Evolutionary conservation across 2,329 filamentous ascomycete species (phyloP), one percentile per base, ranked within the genome.

Genomic region (Ophiostoma pallidulum): DNA sequence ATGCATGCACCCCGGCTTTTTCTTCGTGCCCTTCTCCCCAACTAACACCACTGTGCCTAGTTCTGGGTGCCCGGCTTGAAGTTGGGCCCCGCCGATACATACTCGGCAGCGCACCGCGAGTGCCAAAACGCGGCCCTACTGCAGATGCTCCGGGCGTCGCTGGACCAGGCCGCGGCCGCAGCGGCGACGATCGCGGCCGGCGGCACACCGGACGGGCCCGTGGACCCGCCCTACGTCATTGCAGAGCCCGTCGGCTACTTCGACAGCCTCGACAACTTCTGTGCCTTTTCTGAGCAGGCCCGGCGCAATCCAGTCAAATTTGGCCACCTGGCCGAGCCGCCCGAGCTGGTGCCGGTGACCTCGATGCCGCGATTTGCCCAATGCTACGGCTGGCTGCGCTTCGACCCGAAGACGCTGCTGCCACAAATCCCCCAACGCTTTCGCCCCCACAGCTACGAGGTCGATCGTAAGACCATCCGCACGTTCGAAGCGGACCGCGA

Each of bases 381-480:
- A 36, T 49, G 47, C 47, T 45, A 44, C 29, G 47, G 47, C 13
- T 49, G 47, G 47, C 28, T 49, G 20, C 41, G 33, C 20, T 49
- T 35, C 36, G 41, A 49, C 20, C 36, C 45, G 28, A 36, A 49
- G 40, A 41, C 40, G 20, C 28, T 39, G 14, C 36, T 40, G n/a
- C 8, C 33, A 7, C 44, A 49, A n/a, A 49, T 49, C 41, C 47
- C 47, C 8, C 29, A 10, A 2, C 20, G 2, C 3, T 40, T 40
- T 5, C 47, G 41, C n/a, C 3, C 10, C 20, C n/a, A 29, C n/a
- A 20, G 26, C 35, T 29, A 19, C 9, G 16, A 39, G 26, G 19
- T 40, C 19, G 36, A 46, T 36, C 36, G 19, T 19, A 46, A 46
- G 24, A 33, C n/a, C 9, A 20, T 22, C 20, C 41, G 47, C 36